Evolutionary conservation across 192 early-diverging fungal species (phyloP), one percentile per base, ranked within the genome.

Genomic region (Linnemannia schmuckeri): DNA sequence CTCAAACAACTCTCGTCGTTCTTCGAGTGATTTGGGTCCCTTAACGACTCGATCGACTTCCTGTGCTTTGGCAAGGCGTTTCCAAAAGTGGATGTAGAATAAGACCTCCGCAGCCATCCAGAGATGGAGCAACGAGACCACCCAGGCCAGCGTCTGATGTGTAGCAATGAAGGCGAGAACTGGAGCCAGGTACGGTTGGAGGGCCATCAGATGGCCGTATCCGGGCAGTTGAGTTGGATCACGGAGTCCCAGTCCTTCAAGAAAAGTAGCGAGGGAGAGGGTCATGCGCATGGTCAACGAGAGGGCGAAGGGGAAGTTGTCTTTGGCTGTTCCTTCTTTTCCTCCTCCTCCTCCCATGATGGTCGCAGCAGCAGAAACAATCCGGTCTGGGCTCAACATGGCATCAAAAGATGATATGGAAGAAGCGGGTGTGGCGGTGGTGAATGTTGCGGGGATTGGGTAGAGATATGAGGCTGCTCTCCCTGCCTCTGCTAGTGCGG

Each of bases 41-140:
- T 78, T 81, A n/a, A 52, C 47, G 4, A 78, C 79, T 12, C 85
- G 57, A 57, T 87, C 85, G 1, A 87, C 37, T n/a, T 52, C 37
- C 57, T 87, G 85, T 6, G 80, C 61, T 12, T 72, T 76, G 7
- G 63, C 44, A 8, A 87, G 76, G 17, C 72, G 55, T 30, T 71
- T 78, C 79, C 85, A 81, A 54, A 81, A 87, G 22, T 78, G 75
- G 40, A 87, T 46, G 38, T 73, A 87, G 35, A 87, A 87, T 35
- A 87, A 9, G 6, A 87, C n/a, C 54, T 87, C 85, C n/a, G 79
- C 40, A 27, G 79, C 79, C 85, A 87, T 78, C 85, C 85, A 87
- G 35, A 87, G 46, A 57, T 87, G 79, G 37, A 87, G 54, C 40
- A 81, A n/a, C 18, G 85, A 74, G 10, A 87, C 76, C 18, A 87